These are phyloP conservation scores for Xylaria multiplex DNA, from an alignment of 2,329 filamentous ascomycete species.

Conservation along the genomic window DNA sequence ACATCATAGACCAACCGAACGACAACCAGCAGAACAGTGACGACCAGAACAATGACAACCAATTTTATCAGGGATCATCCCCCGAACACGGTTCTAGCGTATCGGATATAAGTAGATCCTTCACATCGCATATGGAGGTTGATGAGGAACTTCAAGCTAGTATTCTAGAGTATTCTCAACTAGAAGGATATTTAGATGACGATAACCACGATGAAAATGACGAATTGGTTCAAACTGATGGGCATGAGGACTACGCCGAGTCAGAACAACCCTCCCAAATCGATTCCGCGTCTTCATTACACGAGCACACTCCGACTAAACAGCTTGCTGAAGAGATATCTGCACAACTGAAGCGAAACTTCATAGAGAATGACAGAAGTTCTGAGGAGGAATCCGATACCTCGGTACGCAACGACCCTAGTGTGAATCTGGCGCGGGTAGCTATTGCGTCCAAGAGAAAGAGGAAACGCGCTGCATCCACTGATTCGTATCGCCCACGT, in stretches of 20 bases:
- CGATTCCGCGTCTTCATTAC: constrained; percentile 25
- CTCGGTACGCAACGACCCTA: constrained; percentile 38
- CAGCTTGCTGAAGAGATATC: constrained; percentile 25
- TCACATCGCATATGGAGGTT: constrained; percentile 44
- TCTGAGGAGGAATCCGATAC: constrained; percentile 33
- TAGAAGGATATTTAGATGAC: constrained; percentile 24
- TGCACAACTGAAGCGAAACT: constrained; percentile 24
- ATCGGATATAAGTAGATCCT: constrained; percentile 34
- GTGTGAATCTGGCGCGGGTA: constrained; percentile 44
- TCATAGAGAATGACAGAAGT: constrained; percentile 17
- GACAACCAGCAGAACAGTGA: too few relatives aligned
- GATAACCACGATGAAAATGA: background rate
- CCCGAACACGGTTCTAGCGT: constrained; percentile 2
- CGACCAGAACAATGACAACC: constrained; percentile 3
- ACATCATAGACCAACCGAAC: constrained; percentile 23
- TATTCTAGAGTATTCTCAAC: constrained; percentile 40
- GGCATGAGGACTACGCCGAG: background rate
- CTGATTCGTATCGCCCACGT: constrained; percentile 25
- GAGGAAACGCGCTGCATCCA: constrained; percentile 32
- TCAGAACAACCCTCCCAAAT: constrained; percentile 9
- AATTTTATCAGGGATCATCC: background rate
- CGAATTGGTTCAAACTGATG: background rate
- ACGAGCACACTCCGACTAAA: constrained; percentile 23
- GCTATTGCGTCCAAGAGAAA: constrained; percentile 38
- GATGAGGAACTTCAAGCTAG: constrained; percentile 48